These are phyloP conservation scores for Sporothrix luriei DNA, from an alignment of 2,329 filamentous ascomycete genomes.

Conservation along the genomic window DNA sequence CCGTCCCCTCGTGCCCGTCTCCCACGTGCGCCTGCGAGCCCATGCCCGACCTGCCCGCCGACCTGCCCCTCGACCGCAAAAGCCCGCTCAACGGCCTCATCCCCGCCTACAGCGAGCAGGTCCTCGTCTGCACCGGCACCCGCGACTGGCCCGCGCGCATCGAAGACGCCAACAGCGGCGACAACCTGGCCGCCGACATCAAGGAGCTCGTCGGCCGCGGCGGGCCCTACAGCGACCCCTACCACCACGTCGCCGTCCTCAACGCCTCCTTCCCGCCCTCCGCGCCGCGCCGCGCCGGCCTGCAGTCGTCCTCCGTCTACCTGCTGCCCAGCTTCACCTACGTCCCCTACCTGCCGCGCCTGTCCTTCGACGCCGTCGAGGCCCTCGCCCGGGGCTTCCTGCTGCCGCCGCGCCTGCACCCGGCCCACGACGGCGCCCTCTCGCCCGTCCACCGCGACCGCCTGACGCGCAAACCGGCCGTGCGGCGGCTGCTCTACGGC, in stretches of 20 bases:
- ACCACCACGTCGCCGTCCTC: constrained; percentile 75
- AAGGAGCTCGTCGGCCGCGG: constrained; percentile 69
- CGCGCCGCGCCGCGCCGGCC: constrained; percentile 50
- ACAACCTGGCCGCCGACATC: constrained; percentile 70
- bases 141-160: constrained; percentile 82
- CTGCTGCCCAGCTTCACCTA: constrained; percentile 84
- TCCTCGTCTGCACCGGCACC: constrained; percentile 79
- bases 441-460: constrained; percentile 60
- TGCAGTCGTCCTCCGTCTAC: constrained; percentile 66
- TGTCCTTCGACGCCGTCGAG: constrained; percentile 58
- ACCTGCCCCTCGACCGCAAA: constrained; percentile 73
- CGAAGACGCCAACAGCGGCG: constrained; percentile 72
- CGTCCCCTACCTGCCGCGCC: constrained; percentile 68
- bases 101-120: constrained; percentile 75
- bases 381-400: constrained; percentile 67
- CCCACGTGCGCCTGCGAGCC: constrained; percentile 76
- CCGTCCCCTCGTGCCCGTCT: constrained; percentile 65
- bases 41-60: constrained; percentile 64
- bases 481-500: constrained; percentile 54
- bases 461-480: constrained; percentile 55
- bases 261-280: constrained; percentile 73
- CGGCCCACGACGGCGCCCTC: constrained; percentile 58
- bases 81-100: constrained; percentile 75
- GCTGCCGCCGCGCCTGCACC: constrained; percentile 64
- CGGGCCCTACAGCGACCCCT: constrained; percentile 73